These are phyloP conservation scores for Globisporangium barbulae DNA, from an alignment of 352 stramenopile species.

Conservation along the genomic window DNA sequence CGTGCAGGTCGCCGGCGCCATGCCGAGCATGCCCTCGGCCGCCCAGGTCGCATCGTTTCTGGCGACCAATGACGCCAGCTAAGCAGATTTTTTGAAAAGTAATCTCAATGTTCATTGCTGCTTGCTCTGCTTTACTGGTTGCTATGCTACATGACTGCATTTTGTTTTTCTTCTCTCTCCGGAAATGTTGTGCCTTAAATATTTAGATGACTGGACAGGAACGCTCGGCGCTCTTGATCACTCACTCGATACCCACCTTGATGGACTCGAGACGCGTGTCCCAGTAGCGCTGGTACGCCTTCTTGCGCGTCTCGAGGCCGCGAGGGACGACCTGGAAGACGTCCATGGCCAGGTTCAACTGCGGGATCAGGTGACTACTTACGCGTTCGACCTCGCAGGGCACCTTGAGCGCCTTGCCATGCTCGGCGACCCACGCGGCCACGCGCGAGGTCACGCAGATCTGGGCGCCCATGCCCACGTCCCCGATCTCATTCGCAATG, in stretches of 20 bases:
- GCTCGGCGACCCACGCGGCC: constrained; percentile 33
- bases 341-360: constrained; percentile 34
- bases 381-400: constrained; percentile 28
- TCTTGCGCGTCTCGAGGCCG: constrained; percentile 35
- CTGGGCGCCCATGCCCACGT: constrained; percentile 45
- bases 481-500: constrained; percentile 47
- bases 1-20: constrained; percentile 56
- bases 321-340: constrained; percentile 36
- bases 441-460: constrained; percentile 47
- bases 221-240: not conserved
- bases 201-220: constrained; percentile 4
- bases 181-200: constrained; percentile 9
- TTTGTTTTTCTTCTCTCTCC: not conserved
- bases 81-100: not conserved
- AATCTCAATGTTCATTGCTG: constrained; percentile 6
- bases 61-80: not conserved
- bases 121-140: not conserved
- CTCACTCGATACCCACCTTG: constrained; percentile 12
- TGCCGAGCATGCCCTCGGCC: constrained; percentile 62
- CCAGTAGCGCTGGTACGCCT: constrained; percentile 27
- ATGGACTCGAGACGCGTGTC: constrained; percentile 14
- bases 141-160: too few species aligned
- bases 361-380: constrained; percentile 27
- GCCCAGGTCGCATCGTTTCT: constrained; percentile 34
- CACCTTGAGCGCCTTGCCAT: constrained; percentile 22